Base-by-base conservation (phyloP, 305 asterid species). In the Petunia hybrid region DNA sequence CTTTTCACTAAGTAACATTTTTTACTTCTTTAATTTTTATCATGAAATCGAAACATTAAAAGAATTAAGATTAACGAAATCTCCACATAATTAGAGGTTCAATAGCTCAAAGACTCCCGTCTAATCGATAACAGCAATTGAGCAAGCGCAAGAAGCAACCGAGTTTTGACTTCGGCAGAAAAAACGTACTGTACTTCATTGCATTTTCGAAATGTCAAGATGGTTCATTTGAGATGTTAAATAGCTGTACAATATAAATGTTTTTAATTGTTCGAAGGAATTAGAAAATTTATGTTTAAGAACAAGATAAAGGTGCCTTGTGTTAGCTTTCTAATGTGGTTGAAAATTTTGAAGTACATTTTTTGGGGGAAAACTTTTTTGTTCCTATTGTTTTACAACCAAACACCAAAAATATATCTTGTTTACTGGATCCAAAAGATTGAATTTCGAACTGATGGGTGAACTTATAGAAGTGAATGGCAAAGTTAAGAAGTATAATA, bases 251-350 rank as follows among this genome's bases (percentile, higher is more conserved):
- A 6, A 61, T 61, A 61, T 31, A 39, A 61, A 61, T 31, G 6
- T 16, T 61, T 61, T 31, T 57, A 57, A 57, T 57, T 8, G 10
- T 31, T 61, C 3, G 7, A n/a, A 61, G 2, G 66, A 61, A 51
- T 35, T 48, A 53, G 35, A 51, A 73, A 22, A 22, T 22, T 22
- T 73, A 73, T 48, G 62, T 6, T 73, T 73, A 0, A 62, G 35
- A 48, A 48, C 31, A 48, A 73, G 62, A 73, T 61, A 51, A 73
- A 73, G 62, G 35, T 35, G 45, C 62, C 51, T 73, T 73, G 31
- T 22, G 31, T 22, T 22, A 22, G 31, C 31, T 22, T 22, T 22
- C 31, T 22, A 22, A 22, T 22, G 31, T 22, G 31, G 31, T 22
- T 22, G 31, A 22, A 22, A 22, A 22, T 22, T 22, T 22, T 22